Evolutionary conservation across 2,329 filamentous ascomycete species (phyloP), one percentile per base, ranked within the genome.

Genomic region (Lachnellula subtilissima): DNA sequence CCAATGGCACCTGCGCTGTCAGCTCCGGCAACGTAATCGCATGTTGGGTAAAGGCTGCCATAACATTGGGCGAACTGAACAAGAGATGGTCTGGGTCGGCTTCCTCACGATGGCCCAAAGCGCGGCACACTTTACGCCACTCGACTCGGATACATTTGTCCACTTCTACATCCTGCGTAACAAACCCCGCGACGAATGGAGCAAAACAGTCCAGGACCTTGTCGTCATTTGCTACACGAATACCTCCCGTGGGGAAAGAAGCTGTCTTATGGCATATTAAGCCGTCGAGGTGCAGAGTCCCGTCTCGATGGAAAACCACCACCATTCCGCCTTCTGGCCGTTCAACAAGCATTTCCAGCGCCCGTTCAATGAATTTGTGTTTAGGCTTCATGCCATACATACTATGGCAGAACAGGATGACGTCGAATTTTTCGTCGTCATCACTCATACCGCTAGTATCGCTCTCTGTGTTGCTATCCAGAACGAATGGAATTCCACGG

Each of bases 371-470:
- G 56, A 73, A 75, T 1, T 14, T 65, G n/a, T 59, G 62, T 60
- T 81, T 79, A 2, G 74, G 73, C 0, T 72, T 73, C 77, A 86
- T 79, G 57, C 80, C 81, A 60, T 86, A 85, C 76, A 86, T 77
- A 70, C 83, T 84, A 65, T 86, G 82, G 61, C 82, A 86, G 68
- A 86, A 83, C 4, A 87, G 64, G 17, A 86, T 66, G 42, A 85
- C 12, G 59, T 86, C 76, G 62, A 76, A 86, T 56, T 71, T 75
- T 22, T 74, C 66, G 35, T 70, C 61, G 1, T 50, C 35, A 53
- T 67, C 59, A 35, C 42, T 62, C 11, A 53, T 65, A 50, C 54
- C 54, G 54, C 55, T 57, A 22, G 53, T 63, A 55, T 50, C 60
- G 40, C 46, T 60, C 12, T n/a, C 53, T 48, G n/a, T 61, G 23